phyloP scores from a whole-genome alignment of 176 grass and related monocot genomes.

The Areca catechu region DNA sequence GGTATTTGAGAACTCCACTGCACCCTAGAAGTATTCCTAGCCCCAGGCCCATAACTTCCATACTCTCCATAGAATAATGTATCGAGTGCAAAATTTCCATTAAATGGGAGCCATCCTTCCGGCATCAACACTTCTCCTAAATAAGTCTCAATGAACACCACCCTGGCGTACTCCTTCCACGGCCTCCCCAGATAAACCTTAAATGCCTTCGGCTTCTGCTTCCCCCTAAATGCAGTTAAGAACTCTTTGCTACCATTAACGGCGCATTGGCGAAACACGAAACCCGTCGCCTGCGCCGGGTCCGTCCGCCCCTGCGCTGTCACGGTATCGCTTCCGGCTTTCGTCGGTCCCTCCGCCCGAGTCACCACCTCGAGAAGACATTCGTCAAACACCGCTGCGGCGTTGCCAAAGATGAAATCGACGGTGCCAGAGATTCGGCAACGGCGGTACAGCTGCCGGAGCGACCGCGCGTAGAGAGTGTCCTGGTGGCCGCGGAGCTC shows the following conservation, averaged over 20 bases:
- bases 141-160: slow-evolving; percentile 30
- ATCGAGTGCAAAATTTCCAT: slow-evolving; percentile 45
- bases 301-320: slow-evolving; percentile 70
- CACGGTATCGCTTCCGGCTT: slow-evolving; percentile 51
- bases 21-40: slow-evolving; percentile 46
- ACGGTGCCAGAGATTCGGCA: slow-evolving; percentile 58
- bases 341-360: slow-evolving; percentile 38
- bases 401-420: slow-evolving; percentile 82
- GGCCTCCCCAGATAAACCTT: slow-evolving; percentile 67
- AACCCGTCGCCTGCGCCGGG: slow-evolving; percentile 62
- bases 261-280: slow-evolving; percentile 59
- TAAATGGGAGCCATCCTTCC: slow-evolving; percentile 78
- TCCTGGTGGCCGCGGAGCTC: slow-evolving; percentile 76
- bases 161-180: slow-evolving; percentile 82
- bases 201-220: slow-evolving; percentile 38
- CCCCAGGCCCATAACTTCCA: slow-evolving; percentile 53
- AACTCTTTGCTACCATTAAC: slow-evolving; percentile 50
- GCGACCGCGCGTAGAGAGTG: slow-evolving; percentile 62
- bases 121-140: slow-evolving; percentile 40
- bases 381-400: slow-evolving; percentile 54
- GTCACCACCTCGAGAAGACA: slow-evolving; percentile 50
- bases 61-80: slow-evolving; percentile 76
- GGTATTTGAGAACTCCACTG: slow-evolving; percentile 53
- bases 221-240: slow-evolving; percentile 29
- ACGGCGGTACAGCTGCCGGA: slow-evolving; percentile 59